Conservation (phyloP, 257 asterid genomes). For the Sherardia arvensis region DNA sequence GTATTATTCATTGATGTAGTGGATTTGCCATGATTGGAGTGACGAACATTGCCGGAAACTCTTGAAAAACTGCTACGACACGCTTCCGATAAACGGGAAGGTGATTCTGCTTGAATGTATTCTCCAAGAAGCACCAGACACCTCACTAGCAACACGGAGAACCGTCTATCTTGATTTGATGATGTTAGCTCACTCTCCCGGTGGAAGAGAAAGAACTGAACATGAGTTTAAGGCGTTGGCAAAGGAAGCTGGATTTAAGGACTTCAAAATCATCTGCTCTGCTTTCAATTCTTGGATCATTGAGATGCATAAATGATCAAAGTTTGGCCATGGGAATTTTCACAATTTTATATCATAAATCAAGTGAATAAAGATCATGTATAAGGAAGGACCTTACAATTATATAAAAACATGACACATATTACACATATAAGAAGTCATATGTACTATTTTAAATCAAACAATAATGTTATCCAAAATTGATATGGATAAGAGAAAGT, state of each 20-base stretch:
- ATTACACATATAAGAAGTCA: too few relatives aligned
- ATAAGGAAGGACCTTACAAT: too few relatives aligned
- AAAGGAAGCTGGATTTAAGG: constrained; percentile 57
- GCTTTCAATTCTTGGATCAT: constrained; percentile 70
- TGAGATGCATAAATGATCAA: constrained; percentile 48
- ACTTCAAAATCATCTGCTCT: constrained; percentile 40
- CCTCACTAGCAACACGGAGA: constrained; percentile 29
- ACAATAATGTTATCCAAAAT: too few relatives aligned
- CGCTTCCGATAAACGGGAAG: constrained; percentile 71
- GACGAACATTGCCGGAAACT: constrained; percentile 61
- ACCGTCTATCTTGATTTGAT: constrained; percentile 42
- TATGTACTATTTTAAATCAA: too few relatives aligned
- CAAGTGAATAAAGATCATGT: too few relatives aligned
- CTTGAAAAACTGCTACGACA: constrained; percentile 61
- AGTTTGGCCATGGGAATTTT: too few relatives aligned
- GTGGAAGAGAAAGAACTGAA: constrained; percentile 93
- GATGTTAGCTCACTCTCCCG: constrained; percentile 81
- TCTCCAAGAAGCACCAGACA: constrained; percentile 65
- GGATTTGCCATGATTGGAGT: constrained; percentile 31
- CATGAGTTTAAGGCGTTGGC: constrained; percentile 67
- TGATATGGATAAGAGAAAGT: too few relatives aligned
- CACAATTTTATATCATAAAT: too few relatives aligned
- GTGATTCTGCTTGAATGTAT: constrained; percentile 61
- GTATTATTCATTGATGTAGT: too few relatives aligned
- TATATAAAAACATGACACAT: too few relatives aligned